phyloP scores from a whole-genome alignment of 192 early-diverging fungal species.

The Coemansia sp. region DNA sequence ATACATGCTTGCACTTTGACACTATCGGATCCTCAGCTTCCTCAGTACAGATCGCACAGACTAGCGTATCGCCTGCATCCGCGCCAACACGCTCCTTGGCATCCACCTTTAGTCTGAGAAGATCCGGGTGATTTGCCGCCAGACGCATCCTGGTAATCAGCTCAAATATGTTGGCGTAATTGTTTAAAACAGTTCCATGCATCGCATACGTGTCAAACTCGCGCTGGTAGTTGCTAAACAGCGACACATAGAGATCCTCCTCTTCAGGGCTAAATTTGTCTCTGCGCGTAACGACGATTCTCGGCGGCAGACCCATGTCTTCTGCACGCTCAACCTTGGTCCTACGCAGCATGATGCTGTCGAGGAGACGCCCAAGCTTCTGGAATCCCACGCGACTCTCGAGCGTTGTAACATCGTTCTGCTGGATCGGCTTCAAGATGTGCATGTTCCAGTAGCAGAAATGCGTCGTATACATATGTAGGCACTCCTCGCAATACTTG shows the following conservation, averaged over 20 bases:
- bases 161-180: slow-evolving; percentile 94
- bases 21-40: slow-evolving; percentile 84
- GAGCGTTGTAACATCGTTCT: slow-evolving; percentile 26
- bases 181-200: slow-evolving; percentile 80
- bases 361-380: slow-evolving; percentile 74
- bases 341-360: slow-evolving; percentile 85
- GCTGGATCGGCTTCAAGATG: slow-evolving; percentile 87
- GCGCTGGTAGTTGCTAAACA: slow-evolving; percentile 71
- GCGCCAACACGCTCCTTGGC: slow-evolving; percentile 27
- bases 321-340: slow-evolving; percentile 87
- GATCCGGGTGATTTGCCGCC: slow-evolving; percentile 85
- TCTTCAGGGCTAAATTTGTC: slow-evolving; percentile 88
- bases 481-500: slow-evolving; percentile 59
- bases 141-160: slow-evolving; percentile 85
- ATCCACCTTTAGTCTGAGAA: slow-evolving; percentile 62
- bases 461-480: slow-evolving; percentile 63
- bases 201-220: slow-evolving; percentile 81
- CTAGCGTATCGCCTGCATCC: slow-evolving; percentile 62
- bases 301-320: slow-evolving; percentile 84
- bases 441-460: slow-evolving; percentile 89
- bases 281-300: slow-evolving; percentile 72
- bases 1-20: slow-evolving; percentile 83
- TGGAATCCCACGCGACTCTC: slow-evolving; percentile 60
- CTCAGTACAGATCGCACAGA: slow-evolving; percentile 86
- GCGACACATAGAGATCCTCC: slow-evolving; percentile 82